These are phyloP conservation scores for Alternaria novae-zelandiae DNA, from an alignment of 2,329 filamentous ascomycete genomes.

Conservation along the genomic window DNA sequence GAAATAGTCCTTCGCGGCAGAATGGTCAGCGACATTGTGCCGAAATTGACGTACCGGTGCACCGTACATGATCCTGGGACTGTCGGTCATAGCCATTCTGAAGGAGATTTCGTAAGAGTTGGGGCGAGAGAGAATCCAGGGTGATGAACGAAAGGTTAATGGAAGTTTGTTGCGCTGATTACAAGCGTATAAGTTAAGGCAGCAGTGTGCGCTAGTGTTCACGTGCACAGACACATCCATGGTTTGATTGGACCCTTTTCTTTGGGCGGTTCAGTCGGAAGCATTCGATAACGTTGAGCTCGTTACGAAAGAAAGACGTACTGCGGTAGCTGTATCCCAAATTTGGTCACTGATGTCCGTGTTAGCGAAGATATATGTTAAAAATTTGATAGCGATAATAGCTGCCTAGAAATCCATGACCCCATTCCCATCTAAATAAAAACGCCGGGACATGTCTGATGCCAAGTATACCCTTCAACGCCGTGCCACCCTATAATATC, in stretches of 20 bases:
- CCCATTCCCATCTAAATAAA: background rate
- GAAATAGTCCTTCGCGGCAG: background rate
- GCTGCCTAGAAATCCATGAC: background rate
- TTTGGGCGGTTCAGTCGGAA: too few species aligned
- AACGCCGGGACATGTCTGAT: too few species aligned
- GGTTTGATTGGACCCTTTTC: background rate
- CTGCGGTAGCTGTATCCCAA: too few species aligned
- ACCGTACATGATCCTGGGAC: background rate
- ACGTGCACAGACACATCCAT: background rate
- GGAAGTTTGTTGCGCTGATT: background rate
- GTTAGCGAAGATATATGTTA: background rate
- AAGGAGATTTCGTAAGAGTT: too few species aligned
- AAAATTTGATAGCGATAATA: background rate
- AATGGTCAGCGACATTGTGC: background rate
- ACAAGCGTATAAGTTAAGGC: too few species aligned
- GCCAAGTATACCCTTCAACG: too few species aligned
- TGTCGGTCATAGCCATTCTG: rapidly evolving
- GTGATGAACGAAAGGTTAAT: too few species aligned
- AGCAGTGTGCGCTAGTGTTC: background rate
- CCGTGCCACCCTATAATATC: background rate
- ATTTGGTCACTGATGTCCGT: background rate
- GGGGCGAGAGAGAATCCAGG: too few species aligned
- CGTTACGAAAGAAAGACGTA: too few species aligned
- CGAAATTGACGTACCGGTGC: rapidly evolving
- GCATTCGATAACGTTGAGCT: too few species aligned